Conservation (phyloP, 805 yeast genomes). For the Wickerhamiella galacta region DNA sequence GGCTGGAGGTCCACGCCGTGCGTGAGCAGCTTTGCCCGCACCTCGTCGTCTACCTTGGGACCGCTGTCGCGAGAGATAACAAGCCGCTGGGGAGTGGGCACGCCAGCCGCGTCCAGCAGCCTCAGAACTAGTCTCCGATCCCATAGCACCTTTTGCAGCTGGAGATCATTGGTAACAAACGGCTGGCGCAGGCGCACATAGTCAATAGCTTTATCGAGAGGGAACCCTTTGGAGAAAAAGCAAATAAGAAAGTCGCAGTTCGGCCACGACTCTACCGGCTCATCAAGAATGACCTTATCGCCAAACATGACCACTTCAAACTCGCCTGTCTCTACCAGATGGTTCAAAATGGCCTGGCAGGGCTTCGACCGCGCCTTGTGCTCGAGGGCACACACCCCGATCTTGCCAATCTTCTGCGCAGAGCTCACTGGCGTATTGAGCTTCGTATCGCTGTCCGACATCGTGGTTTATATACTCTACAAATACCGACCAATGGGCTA, state of each 20-base stretch:
- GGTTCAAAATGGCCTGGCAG: constrained; percentile 73
- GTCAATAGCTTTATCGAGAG: constrained; percentile 83
- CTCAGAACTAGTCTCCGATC: constrained; percentile 79
- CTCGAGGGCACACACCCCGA: constrained; percentile 99
- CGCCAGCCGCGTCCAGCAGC: constrained; percentile 62
- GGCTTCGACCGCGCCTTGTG: constrained; percentile 92
- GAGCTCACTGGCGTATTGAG: constrained; percentile 4
- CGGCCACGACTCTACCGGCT: constrained; percentile 92
- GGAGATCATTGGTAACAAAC: constrained; percentile 69
- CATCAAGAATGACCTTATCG: constrained; percentile 90
- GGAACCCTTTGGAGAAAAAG: constrained; percentile 92
- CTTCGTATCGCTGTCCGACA: too few relatives aligned
- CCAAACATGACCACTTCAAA: constrained; percentile 95
- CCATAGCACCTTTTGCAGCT: constrained; percentile 92
- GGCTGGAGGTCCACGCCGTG: constrained; percentile 41
- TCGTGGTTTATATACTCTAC: too few relatives aligned
- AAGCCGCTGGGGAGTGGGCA: constrained; percentile 75
- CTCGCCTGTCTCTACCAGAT: constrained; percentile 83
- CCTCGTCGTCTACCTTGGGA: constrained; percentile 59
- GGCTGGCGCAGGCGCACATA: constrained; percentile 86
- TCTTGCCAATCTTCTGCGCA: constrained; percentile 44
- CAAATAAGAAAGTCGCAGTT: constrained; percentile 90
- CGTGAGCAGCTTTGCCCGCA: constrained; percentile 39
- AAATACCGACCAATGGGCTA: too few relatives aligned
- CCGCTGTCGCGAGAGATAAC: constrained; percentile 96